Percentiles rank a stretch among this genome's conserved stretches.
Evolutionary conservation across 768 basidiomycete genomes (phyloP).

Genomic region (Lactarius evosmus): DNA sequence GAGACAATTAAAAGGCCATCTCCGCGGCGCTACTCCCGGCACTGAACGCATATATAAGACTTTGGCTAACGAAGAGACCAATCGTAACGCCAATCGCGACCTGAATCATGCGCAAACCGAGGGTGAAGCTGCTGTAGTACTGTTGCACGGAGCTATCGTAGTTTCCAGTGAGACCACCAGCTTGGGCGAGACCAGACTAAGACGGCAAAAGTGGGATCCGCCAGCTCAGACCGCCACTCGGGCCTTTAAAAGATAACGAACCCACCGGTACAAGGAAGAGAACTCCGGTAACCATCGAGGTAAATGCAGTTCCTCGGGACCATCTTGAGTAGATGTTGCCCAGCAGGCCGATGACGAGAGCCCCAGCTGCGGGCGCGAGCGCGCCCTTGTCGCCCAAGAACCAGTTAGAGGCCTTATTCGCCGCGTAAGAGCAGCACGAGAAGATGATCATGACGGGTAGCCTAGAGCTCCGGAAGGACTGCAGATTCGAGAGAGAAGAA

Average conservation of each 20-base stretch:
- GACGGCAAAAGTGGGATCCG: slow-evolving; percentile 22
- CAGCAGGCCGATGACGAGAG: slow-evolving; percentile 72
- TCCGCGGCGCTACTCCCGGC: slow-evolving; percentile 67
- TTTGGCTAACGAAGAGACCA: slow-evolving; percentile 78
- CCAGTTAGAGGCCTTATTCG: slow-evolving; percentile 59
- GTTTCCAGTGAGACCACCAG: slow-evolving; percentile 62
- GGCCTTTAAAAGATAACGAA: slow-evolving; percentile 34
- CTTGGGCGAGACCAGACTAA: slow-evolving; percentile 74
- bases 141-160: slow-evolving; percentile 60
- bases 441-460: slow-evolving; percentile 75
- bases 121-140: slow-evolving; percentile 73
- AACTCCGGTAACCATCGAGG: slow-evolving; percentile 92
- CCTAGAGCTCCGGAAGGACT: slow-evolving; percentile 65
- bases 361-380: slow-evolving; percentile 74
- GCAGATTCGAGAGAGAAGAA: slow-evolving; percentile 74
- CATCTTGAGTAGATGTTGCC: slow-evolving; percentile 80
- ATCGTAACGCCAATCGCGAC: slow-evolving; percentile 85
- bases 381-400: slow-evolving; percentile 66
- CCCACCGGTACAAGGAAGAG: slow-evolving; percentile 83
- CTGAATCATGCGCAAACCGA: slow-evolving; percentile 79
- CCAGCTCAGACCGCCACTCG: not conserved
- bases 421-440: slow-evolving; percentile 70
- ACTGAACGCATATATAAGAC: slow-evolving; percentile 75
- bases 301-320: slow-evolving; percentile 78
- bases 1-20: slow-evolving; percentile 59